Percentiles rank a stretch among this genome's conserved stretches.
Conservation (phyloP, 2,329 filamentous ascomycete species). For the Fusarium verrucosum region DNA sequence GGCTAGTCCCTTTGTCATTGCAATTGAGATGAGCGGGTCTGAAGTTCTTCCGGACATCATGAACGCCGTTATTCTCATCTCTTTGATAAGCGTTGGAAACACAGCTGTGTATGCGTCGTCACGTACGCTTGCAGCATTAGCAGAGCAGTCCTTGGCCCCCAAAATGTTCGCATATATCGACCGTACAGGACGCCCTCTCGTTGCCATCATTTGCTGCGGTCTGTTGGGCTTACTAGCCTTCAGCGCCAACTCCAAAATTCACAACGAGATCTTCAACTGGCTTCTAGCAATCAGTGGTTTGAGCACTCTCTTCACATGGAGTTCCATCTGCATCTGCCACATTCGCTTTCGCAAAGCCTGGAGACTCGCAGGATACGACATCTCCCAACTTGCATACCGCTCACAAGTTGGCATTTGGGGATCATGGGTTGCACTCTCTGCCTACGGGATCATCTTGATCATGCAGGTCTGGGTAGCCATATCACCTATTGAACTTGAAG, state of each 20-base stretch:
- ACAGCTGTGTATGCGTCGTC: constrained; percentile 90
- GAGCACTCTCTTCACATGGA: constrained; percentile 80
- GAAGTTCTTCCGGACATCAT: constrained; percentile 82
- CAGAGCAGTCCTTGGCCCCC: constrained; percentile 80
- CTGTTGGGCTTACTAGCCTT: constrained; percentile 77
- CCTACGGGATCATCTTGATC: constrained; percentile 80
- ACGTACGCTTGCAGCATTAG: constrained; percentile 53
- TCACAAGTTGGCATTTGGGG: constrained; percentile 82
- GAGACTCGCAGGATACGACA: constrained; percentile 70
- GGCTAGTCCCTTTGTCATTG: constrained; percentile 91
- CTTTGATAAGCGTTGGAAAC: constrained; percentile 91
- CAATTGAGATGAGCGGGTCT: constrained; percentile 85
- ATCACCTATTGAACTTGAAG: constrained; percentile 65
- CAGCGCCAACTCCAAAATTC: constrained; percentile 70
- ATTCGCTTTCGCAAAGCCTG: constrained; percentile 88
- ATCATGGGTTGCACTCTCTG: constrained; percentile 80
- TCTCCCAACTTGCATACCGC: constrained; percentile 81
- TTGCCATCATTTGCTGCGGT: constrained; percentile 74
- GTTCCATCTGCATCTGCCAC: constrained; percentile 83
- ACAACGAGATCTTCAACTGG: constrained; percentile 78
- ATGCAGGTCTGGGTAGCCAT: constrained; percentile 90
- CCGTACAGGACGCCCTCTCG: constrained; percentile 79
- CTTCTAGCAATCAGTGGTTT: constrained; percentile 79
- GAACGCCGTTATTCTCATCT: constrained; percentile 93
- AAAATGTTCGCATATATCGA: constrained; percentile 81